A percentile compares a stretch with the other conserved stretches of the same genome.
These are phyloP conservation scores for Poteriospumella lacustris DNA, from an alignment of 108 stramenopile genomes.

Conservation along the genomic window DNA sequence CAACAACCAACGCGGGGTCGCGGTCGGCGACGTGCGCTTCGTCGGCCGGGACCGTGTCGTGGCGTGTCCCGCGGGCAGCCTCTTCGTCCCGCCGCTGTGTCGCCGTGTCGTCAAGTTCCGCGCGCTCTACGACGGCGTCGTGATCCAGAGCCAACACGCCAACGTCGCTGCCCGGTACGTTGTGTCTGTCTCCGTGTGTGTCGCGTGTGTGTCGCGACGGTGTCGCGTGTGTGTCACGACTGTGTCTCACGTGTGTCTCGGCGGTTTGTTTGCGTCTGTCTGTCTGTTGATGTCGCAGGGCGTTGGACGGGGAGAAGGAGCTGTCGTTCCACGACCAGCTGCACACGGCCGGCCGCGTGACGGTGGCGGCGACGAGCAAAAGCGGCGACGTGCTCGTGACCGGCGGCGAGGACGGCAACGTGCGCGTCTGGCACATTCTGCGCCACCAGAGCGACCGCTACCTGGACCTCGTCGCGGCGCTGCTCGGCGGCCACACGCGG, in stretches of 20 bases:
- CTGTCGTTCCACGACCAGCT: conserved; percentile 81
- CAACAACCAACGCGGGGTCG: not conserved
- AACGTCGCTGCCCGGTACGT: not conserved
- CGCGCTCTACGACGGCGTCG: not conserved
- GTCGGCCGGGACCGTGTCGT: conserved; percentile 71
- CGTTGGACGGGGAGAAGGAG: conserved; percentile 68
- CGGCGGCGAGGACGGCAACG: not conserved
- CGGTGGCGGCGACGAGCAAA: not conserved
- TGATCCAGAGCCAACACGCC: not conserved
- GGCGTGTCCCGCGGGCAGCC: conserved; percentile 66
- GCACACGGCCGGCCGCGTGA: conserved; percentile 54
- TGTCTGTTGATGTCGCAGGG: not conserved
- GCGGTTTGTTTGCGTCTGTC: not conserved
- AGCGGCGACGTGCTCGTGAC: not conserved
- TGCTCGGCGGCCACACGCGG: not conserved
- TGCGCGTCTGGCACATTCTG: not conserved
- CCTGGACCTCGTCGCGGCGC: not conserved
- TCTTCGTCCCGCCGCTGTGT: conserved; percentile 52
- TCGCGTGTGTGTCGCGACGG: not conserved
- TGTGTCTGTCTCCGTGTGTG: not conserved
- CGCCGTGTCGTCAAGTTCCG: not conserved
- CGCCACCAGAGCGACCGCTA: not conserved
- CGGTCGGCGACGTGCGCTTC: conserved; percentile 71
- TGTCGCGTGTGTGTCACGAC: not conserved
- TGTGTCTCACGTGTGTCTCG: too few species aligned